phyloP scores from a whole-genome alignment of 2,329 filamentous ascomycete genomes.

The Cytospora mali region DNA sequence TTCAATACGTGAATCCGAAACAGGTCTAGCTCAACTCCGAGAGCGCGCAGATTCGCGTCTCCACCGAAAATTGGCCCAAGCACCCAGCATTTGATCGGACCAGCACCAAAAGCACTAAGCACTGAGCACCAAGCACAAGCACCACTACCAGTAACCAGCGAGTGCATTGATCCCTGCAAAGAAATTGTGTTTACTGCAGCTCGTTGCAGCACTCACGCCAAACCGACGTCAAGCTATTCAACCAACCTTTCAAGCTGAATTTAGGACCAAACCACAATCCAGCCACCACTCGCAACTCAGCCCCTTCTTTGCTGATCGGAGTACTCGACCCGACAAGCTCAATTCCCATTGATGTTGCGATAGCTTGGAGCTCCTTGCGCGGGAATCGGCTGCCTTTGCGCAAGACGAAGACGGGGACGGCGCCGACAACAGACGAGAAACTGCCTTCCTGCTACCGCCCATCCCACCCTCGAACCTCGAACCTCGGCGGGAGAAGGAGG shows the following conservation, averaged over 20 bases:
- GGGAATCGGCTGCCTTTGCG: conserved; percentile 22
- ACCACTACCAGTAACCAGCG: neutral
- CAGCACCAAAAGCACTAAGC: neutral
- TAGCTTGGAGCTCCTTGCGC: conserved; percentile 29
- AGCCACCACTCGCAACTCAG: conserved; percentile 7
- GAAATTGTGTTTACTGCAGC: conserved; percentile 29
- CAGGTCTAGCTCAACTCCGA: conserved; percentile 32
- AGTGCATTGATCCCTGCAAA: conserved; percentile 26
- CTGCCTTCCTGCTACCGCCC: neutral
- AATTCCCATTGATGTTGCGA: conserved; percentile 38
- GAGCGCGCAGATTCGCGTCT: conserved; percentile 34
- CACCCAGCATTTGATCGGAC: neutral
- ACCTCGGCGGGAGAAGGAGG: neutral
- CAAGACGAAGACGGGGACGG: conserved; percentile 19
- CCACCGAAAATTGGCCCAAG: conserved; percentile 28
- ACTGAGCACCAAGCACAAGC: too few species aligned
- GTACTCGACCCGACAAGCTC: conserved; percentile 18
- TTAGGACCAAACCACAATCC: conserved; percentile 10
- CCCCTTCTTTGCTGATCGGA: conserved; percentile 2
- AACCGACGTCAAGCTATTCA: conserved; percentile 3
- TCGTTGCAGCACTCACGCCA: conserved; percentile 13
- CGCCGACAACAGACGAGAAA: neutral
- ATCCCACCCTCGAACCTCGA: neutral
- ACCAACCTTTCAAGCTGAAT: conserved; percentile 6
- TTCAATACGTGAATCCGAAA: conserved; percentile 23